These are phyloP conservation scores for Metarhizium guizhouense DNA, from an alignment of 2,329 filamentous ascomycete genomes.

Conservation along the genomic window DNA sequence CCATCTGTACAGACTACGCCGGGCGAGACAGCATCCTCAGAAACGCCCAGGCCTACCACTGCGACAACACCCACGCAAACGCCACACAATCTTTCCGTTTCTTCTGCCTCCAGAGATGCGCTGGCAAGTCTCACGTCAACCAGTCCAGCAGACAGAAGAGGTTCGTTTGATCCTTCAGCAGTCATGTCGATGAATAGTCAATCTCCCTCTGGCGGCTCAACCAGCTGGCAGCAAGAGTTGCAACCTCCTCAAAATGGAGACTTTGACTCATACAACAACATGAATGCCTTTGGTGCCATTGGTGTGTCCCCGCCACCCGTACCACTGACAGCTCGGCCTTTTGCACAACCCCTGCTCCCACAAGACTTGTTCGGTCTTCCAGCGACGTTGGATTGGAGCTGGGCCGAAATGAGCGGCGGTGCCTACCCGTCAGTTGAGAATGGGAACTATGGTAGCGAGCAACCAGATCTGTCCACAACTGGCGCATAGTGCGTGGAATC, in stretches of 20 bases:
- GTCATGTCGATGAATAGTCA: constrained; percentile 24
- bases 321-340: constrained; percentile 26
- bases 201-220: constrained; percentile 35
- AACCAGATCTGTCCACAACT: background rate
- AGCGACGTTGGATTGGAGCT: constrained; percentile 90
- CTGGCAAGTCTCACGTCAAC: constrained; percentile 20
- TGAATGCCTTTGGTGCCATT: constrained; percentile 34
- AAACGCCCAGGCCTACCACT: constrained; percentile 5
- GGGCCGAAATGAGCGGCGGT: constrained; percentile 60
- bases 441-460: constrained; percentile 35
- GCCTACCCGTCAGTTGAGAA: constrained; percentile 57
- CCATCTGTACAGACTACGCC: background rate
- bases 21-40: background rate
- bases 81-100: constrained; percentile 2
- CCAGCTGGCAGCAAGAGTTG: constrained; percentile 40
- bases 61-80: constrained; percentile 2
- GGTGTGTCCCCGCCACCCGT: constrained; percentile 9
- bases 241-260: constrained; percentile 26
- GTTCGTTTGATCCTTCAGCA: constrained; percentile 14
- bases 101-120: constrained; percentile 1
- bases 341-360: constrained; percentile 81
- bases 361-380: constrained; percentile 94
- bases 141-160: constrained; percentile 13
- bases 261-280: constrained; percentile 34
- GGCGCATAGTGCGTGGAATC: background rate